Base-by-base conservation (phyloP, 2,329 filamentous ascomycete species). In the Neonectria ditissima region DNA sequence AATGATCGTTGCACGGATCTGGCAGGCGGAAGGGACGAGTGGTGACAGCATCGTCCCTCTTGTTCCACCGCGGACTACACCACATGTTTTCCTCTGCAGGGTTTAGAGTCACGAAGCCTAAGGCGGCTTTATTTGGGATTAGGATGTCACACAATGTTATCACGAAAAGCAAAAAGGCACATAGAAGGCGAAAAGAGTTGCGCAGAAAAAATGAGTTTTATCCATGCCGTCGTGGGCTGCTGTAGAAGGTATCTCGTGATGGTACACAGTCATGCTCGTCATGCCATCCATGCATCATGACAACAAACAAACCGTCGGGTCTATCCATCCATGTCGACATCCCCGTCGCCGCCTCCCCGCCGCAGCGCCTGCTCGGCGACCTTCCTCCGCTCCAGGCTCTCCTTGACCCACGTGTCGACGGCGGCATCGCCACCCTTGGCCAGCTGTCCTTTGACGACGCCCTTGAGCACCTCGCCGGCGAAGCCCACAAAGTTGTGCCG, bases 401-500 rank as follows among this genome's bases (percentile, higher is more conserved):
- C 89, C 57, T 87, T 86, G 16, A 96, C 81, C 92, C 93, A 97
- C 72, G 82, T 82, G 2, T 90, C 85, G 77, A 95, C 96, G 13
- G 84, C 89, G 13, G 82, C 86, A 3, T 86, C 82, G 1, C 87
- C 83, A 0, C 89, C 91, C 67, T 91, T 85, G 63, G 84, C 82
- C 43, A 97, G 76, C 83, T 97, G 97, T 65, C 82, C 78, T 68
- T 81, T 84, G n/a, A 93, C 91, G 4, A 97, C 95, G 1, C 89
- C 92, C 83, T 96, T 97, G 72, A 97, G 82, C 65, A 97, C 84
- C 82, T 97, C 94, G 13, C 93, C 94, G 3, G 95, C 92, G 74
- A 99, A 97, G 0, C 94, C 95, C 1, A 99, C 92, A 82, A 99
- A 99, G 80, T 99, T 99, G 79, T 97, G 95, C 72, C 92, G 84